Percentiles rank a stretch among this genome's conserved stretches.
These are phyloP conservation scores for Apophysomyces variabilis DNA, from an alignment of 371 early-diverging fungal species.

Conservation along the genomic window DNA sequence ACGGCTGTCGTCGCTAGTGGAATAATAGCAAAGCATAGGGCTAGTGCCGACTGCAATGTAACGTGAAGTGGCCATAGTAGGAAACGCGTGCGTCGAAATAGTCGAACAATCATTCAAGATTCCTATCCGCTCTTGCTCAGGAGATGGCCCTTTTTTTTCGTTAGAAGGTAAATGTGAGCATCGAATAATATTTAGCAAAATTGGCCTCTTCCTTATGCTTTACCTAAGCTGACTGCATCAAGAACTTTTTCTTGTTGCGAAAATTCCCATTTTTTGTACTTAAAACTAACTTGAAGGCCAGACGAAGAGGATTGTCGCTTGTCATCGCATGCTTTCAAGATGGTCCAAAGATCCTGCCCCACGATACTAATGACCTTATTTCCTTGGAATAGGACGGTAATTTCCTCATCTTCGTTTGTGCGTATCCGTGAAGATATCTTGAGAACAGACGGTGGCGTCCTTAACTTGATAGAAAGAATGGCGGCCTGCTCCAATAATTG, in stretches of 20 bases:
- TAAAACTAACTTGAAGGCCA: no score
- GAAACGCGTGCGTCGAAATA: conserved; percentile 37
- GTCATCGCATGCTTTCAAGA: conserved; percentile 57
- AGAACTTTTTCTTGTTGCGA: conserved; percentile 55
- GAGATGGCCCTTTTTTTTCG: conserved; percentile 27
- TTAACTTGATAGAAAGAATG: conserved; percentile 54
- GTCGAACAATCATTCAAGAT: conserved; percentile 27
- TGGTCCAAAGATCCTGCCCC: conserved; percentile 68
- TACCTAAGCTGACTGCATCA: conserved; percentile 60
- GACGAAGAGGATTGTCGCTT: conserved; percentile 18
- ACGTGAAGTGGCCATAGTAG: conserved; percentile 51
- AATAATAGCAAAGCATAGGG: conserved; percentile 66
- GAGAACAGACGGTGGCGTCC: conserved; percentile 51
- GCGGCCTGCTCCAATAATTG: conserved; percentile 60
- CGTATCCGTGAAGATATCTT: conserved; percentile 26
- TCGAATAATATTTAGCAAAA: no score
- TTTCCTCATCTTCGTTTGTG: conserved; percentile 61
- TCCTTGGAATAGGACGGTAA: conserved; percentile 57
- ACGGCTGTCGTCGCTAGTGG: conserved; percentile 55
- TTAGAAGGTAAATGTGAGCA: no score
- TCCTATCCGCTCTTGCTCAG: conserved; percentile 22
- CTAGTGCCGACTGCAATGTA: conserved; percentile 62
- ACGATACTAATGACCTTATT: conserved; percentile 63
- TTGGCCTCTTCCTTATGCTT: neutral
- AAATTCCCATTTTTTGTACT: conserved; percentile 63